Evolutionary conservation across 352 stramenopile genomes (phyloP), one percentile per base, ranked within the genome.

Genomic region (Pythium rishiriense): DNA sequence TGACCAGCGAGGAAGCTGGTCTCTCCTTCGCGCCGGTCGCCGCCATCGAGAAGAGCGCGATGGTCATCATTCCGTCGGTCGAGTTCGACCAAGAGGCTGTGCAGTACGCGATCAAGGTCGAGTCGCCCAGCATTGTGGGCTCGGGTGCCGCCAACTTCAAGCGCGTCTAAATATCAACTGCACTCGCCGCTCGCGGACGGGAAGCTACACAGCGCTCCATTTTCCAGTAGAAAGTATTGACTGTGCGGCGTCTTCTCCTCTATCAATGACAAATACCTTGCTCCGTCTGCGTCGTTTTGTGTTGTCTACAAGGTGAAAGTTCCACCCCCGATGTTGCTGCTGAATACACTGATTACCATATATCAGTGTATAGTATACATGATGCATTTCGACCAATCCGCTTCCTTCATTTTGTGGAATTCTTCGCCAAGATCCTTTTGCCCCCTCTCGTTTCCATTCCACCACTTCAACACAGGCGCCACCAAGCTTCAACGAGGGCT

Each of bases 101-200:
- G 48, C 64, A 88, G 72, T 75, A 93, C 70, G 85, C 86, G 43
- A 73, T 88, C 39, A 83, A 91, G 74, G 52, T 90, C 50, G 87
- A 96, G 63, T 58, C 79, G 64, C 90, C 81, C 72, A 94, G 62
- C 73, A 75, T 96, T 60, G 74, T 93, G 68, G 86, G 84, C 66
- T 85, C 81, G 60, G 81, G 81, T 31, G 76, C 83, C 35, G 63
- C 85, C 55, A 80, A 88, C 70, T 94, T 93, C 74, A 91, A 92
- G 81, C 85, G 87, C 64, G 76, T 94, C 62, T 92, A 89, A 90
- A 53, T 55, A 33, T 64, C 29, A 35, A 39, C 26, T 29, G 19
- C 42, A 28, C 12, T 33, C 41, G 26, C 25, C 33, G 41, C 19
- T 49, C 26, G 19, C 33, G 21, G 51, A 63, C 14, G 47, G 57